Base-by-base conservation (phyloP, 768 basidiomycete genomes). In the Suillus fuscotomentosus region DNA sequence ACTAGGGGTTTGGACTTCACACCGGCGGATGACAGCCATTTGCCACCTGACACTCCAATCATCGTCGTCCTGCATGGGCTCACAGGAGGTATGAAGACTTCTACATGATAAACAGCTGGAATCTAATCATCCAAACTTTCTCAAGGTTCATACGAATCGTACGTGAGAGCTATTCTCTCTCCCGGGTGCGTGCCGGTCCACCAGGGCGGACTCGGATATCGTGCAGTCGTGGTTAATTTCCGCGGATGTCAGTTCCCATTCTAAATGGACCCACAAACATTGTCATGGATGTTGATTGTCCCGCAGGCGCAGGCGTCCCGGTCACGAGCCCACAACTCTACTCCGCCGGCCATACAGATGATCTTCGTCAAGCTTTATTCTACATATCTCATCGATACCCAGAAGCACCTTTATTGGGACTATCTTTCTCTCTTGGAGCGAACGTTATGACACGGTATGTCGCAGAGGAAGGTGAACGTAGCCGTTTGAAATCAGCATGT, bases 341-440 rank as follows among this genome's bases (percentile, higher is more conserved):
- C 77, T 94, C 91, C 56, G 94, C 94, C 20, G 93, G 90, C 38
- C 86, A 93, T 67, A 98, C 96, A 10, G 89, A 95, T 68, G 97
- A 99, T 77, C 81, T 95, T 42, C 88, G 95, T 34, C 86, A 87
- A 65, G 91, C 93, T 1, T 73, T 97, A 57, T 81, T 90, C 69
- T 90, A 92, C 77, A 85, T 98, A 61, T 82, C 88, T 2, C 75
- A 84, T 56, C 73, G 75, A 65, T 96, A 89, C 70, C 96, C 97
- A 2, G 78, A 82, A 11, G 94, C 97, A 0, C 92, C 90, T 4
- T 79, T 98, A 43, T 77, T 97, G 20, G 97, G 92, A 15, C 77
- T 97, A 11, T 94, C 96, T 8, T 99, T 97, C 80, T 97, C 95
- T 5, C 85, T 99, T 43, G 97, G 97, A 50, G 92, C 95, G 50